These are phyloP conservation scores for Selenicereus undatus DNA, from an alignment of 148 eudicot genomes.

Conservation along the genomic window DNA sequence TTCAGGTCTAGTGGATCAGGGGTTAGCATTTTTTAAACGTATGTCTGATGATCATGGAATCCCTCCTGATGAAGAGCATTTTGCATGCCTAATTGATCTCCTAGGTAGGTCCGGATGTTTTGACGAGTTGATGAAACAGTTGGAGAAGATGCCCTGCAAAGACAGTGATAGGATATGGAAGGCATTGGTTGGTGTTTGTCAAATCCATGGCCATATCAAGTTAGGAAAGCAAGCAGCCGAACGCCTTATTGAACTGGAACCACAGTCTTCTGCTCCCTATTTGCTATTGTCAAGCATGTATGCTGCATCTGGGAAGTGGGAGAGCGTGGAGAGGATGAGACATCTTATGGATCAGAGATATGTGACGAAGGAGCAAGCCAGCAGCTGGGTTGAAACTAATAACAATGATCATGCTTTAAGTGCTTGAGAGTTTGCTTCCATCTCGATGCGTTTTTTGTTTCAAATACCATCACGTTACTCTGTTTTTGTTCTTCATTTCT, in stretches of 20 bases:
- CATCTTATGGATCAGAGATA: conserved; percentile 47
- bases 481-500: conserved; percentile 8
- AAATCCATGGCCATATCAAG: conserved; percentile 49
- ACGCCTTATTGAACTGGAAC: conserved; percentile 51
- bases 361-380: conserved; percentile 46
- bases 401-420: conserved; percentile 32
- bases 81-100: conserved; percentile 63
- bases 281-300: conserved; percentile 57
- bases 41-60: conserved; percentile 47
- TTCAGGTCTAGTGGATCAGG: conserved; percentile 64
- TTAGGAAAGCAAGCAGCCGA: conserved; percentile 55
- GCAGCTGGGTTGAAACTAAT: conserved; percentile 56
- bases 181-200: conserved; percentile 64
- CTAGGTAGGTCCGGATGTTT: conserved; percentile 65
- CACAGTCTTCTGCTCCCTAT: conserved; percentile 52
- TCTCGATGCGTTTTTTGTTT: conserved; percentile 6
- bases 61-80: conserved; percentile 67
- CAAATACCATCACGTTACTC: not conserved
- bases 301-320: conserved; percentile 65
- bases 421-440: conserved; percentile 7
- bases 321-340: conserved; percentile 38
- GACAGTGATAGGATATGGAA: conserved; percentile 54
- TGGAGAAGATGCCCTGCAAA: conserved; percentile 54
- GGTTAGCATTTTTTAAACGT: conserved; percentile 47
- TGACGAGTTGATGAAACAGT: conserved; percentile 51